Evolutionary conservation across 768 basidiomycete species (phyloP).

Genomic region (Russula ochroleuca): DNA sequence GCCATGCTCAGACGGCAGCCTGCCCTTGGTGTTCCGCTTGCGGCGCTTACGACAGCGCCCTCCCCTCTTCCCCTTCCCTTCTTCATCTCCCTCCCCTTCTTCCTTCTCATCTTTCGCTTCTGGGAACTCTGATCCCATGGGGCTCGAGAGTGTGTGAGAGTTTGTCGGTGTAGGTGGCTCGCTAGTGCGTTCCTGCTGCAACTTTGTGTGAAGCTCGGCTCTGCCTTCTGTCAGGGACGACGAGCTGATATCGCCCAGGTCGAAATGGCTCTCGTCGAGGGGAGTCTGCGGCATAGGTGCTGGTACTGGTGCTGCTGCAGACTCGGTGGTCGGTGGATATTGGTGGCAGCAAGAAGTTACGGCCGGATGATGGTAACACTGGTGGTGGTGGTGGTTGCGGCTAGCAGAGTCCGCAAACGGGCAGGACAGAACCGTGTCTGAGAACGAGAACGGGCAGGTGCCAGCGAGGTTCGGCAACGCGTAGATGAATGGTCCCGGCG

Average conservation of each 20-base stretch:
- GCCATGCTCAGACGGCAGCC: not conserved
- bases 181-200: not conserved
- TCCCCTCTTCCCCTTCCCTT: not conserved
- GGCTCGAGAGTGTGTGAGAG: not conserved
- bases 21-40: not conserved
- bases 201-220: too few relatives aligned
- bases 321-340: not conserved
- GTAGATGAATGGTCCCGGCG: constrained; percentile 13
- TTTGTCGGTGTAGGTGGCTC: not conserved
- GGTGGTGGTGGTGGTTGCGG: not conserved
- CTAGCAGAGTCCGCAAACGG: not conserved
- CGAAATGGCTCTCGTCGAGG: not conserved
- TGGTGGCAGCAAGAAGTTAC: not conserved
- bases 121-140: not conserved
- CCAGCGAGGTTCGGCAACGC: constrained; percentile 13
- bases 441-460: not conserved
- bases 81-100: not conserved
- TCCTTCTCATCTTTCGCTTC: not conserved
- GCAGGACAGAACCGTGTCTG: not conserved
- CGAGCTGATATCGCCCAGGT: not conserved
- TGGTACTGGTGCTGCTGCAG: not conserved
- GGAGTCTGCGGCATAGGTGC: not conserved
- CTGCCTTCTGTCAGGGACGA: not conserved
- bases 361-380: not conserved
- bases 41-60: not conserved